Base-by-base conservation (phyloP, 768 basidiomycete genomes). In the Lyophyllum semitale region DNA sequence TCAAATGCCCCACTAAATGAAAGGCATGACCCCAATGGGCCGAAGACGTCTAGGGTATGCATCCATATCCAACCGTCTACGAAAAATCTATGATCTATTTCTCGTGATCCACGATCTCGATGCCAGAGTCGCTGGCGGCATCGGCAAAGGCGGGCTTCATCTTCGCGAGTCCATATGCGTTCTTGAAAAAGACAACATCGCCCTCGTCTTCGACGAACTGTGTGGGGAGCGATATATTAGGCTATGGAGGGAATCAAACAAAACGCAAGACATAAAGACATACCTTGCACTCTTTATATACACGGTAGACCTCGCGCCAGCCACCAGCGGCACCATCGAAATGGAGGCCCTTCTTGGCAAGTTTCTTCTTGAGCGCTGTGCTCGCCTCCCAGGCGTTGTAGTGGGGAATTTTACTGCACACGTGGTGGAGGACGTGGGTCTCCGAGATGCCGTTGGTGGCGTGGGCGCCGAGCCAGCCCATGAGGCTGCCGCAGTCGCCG, bases 181-280 rank as follows among this genome's bases (percentile, higher is more conserved):
- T 91, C 82, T 93, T 93, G 84, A 87, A 96, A 77, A 95, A 95
- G 55, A 95, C 68, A 58, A 97, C 84, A 62, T 91, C 85, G 37
- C 93, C 95, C 62, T 92, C 88, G 67, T 98, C 94, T 72, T 98
- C 96, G 44, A 99, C 90, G 69, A 94, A 98, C 84, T 85, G 52
- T 25, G 9, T 13, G 12, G 23, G 8, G 30, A 32, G 12, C 7
- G 30, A 12, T 32, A 12, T 12, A 32, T 32, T 1, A 40, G 23
- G 43, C 7, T n/a, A 37, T 26, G 13, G 32, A 9, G n/a, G 33
- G 22, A 23, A 17, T 27, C 54, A 38, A 38, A 38, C 2, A 18
- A n/a, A n/a, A 38, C 5, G 37, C 4, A 38, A 2, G n/a, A 18
- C 37, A n/a, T 38, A 38, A 22, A 27, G 5, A 33, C 44, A 9